phyloP scores from a whole-genome alignment of 495 filamentous ascomycete species.

The Extremus antarcticus region DNA sequence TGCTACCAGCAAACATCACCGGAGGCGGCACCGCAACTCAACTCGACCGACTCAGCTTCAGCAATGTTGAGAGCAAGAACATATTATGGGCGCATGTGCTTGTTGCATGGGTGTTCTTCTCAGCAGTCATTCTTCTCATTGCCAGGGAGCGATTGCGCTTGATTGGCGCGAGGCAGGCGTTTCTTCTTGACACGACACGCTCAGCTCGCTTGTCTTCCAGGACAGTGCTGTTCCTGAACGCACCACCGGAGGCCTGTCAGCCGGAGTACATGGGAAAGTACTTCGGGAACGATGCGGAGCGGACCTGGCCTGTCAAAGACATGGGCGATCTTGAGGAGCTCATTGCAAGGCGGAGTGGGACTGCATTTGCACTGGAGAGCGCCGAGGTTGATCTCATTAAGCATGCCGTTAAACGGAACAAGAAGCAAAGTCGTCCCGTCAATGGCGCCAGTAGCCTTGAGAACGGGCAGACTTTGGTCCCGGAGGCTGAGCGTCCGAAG shows the following conservation, averaged over 20 bases:
- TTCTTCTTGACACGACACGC: constrained; percentile 58
- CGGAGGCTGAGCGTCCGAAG: constrained; percentile 18
- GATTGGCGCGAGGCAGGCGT: constrained; percentile 59
- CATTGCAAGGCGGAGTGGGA: constrained; percentile 18
- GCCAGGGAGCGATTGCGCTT: constrained; percentile 58
- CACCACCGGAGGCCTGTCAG: constrained; percentile 40
- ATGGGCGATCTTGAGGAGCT: constrained; percentile 23
- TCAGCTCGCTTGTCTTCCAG: constrained; percentile 53
- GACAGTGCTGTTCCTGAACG: constrained; percentile 60
- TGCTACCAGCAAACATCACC: constrained; percentile 80
- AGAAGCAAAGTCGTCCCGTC: constrained; percentile 6
- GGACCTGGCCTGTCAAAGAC: constrained; percentile 45
- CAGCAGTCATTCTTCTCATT: constrained; percentile 44
- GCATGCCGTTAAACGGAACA: constrained; percentile 13
- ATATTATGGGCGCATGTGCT: constrained; percentile 53
- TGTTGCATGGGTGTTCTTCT: constrained; percentile 42
- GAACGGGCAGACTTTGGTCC: constrained; percentile 9
- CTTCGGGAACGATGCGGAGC: constrained; percentile 41
- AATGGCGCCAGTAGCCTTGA: constrained; percentile 9
- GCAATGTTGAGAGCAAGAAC: constrained; percentile 45
- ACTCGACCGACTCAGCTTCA: constrained; percentile 55
- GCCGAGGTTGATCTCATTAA: constrained; percentile 25
- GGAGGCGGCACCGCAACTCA: constrained; percentile 49
- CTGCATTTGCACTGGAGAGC: constrained; percentile 23
- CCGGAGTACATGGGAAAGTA: constrained; percentile 20